A percentile compares a stretch with the other conserved stretches of the same genome.
phyloP scores from a whole-genome alignment of 2,329 filamentous ascomycete species.

The Saccharata proteae region DNA sequence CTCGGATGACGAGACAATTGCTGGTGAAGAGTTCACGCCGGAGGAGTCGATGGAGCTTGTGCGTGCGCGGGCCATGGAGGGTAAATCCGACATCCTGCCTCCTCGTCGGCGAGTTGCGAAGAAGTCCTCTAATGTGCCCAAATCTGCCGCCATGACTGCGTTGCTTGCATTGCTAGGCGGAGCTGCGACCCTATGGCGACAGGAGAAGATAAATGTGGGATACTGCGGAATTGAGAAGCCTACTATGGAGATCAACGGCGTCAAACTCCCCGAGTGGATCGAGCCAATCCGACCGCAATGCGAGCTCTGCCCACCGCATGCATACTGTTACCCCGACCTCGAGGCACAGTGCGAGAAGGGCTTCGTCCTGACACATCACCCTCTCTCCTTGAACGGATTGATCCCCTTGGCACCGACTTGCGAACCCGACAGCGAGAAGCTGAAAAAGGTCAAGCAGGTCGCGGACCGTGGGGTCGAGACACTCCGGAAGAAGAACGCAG shows the following conservation, averaged over 20 bases:
- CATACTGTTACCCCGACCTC: conserved; percentile 72
- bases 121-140: conserved; percentile 37
- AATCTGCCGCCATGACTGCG: conserved; percentile 59
- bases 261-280: conserved; percentile 58
- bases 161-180: conserved; percentile 57
- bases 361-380: conserved; percentile 76
- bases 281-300: conserved; percentile 65
- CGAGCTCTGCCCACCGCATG: conserved; percentile 81
- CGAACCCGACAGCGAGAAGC: conserved; percentile 89
- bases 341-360: conserved; percentile 71
- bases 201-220: conserved; percentile 92
- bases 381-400: conserved; percentile 66
- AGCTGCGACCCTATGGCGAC: conserved; percentile 73
- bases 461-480: conserved; percentile 81
- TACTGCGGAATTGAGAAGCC: conserved; percentile 74
- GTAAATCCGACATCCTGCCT: conserved; percentile 38
- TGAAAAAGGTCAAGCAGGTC: conserved; percentile 71
- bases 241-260: conserved; percentile 41
- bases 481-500: conserved; percentile 70
- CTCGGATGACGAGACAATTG: conserved; percentile 42
- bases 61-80: conserved; percentile 50
- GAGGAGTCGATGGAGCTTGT: conserved; percentile 70
- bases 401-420: conserved; percentile 82
- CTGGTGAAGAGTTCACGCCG: conserved; percentile 86
- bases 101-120: conserved; percentile 20